phyloP scores from a whole-genome alignment of 2,329 filamentous ascomycete genomes.

The Fusarium sarcochroum region DNA sequence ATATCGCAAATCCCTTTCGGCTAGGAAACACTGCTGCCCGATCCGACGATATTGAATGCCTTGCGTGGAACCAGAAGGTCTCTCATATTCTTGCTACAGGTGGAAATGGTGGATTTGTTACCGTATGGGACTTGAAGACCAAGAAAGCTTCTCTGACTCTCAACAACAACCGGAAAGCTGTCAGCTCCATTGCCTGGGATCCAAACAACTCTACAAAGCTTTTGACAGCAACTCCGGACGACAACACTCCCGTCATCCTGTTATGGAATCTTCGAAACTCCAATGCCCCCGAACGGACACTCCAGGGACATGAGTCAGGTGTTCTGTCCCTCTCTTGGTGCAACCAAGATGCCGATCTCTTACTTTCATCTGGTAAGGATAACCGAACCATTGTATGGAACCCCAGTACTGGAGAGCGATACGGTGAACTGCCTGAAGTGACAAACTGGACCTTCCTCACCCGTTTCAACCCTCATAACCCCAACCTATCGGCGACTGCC shows the following conservation, averaged over 20 bases:
- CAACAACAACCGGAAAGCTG: slow-evolving; percentile 94
- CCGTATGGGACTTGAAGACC: slow-evolving; percentile 97
- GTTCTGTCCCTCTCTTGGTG: slow-evolving; percentile 97
- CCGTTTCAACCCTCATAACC: slow-evolving; percentile 93
- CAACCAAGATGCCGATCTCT: slow-evolving; percentile 85
- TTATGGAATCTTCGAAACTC: slow-evolving; percentile 97
- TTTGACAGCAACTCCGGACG: slow-evolving; percentile 90
- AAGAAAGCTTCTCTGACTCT: slow-evolving; percentile 97
- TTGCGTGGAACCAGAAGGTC: slow-evolving; percentile 99
- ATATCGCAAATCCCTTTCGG: slow-evolving; percentile 88
- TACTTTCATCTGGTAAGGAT: slow-evolving; percentile 96
- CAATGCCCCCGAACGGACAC: slow-evolving; percentile 89
- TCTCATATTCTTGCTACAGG: slow-evolving; percentile 96
- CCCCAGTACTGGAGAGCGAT: slow-evolving; percentile 86
- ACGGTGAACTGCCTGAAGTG: slow-evolving; percentile 95
- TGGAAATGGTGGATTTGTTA: slow-evolving; percentile 93
- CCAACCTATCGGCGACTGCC: slow-evolving; percentile 91
- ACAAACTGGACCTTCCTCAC: slow-evolving; percentile 99
- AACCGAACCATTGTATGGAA: slow-evolving; percentile 98
- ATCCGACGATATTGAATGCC: slow-evolving; percentile 93
- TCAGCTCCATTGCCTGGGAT: slow-evolving; percentile 97
- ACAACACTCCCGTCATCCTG: slow-evolving; percentile 88
- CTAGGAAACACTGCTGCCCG: slow-evolving; percentile 89
- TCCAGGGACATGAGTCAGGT: slow-evolving; percentile 94
- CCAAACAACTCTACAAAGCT: slow-evolving; percentile 95